phyloP scores from a whole-genome alignment of 345 rosid genomes.

The Salix arbutifolia region DNA sequence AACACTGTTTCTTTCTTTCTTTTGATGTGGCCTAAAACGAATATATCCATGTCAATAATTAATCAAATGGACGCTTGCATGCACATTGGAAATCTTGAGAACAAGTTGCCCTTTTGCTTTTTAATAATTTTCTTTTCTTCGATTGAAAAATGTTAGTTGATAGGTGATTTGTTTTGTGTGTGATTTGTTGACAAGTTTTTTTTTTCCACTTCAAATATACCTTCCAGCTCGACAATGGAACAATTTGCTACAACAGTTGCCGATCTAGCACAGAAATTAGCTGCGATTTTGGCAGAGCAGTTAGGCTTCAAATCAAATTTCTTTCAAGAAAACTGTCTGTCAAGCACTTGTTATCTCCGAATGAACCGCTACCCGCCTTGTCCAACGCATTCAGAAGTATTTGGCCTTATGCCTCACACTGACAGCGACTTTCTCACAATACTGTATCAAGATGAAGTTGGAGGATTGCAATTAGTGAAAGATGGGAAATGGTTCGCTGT shows the following conservation, averaged over 20 bases:
- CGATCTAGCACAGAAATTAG: constrained; percentile 52
- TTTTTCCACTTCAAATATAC: not conserved
- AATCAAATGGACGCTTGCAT: not conserved
- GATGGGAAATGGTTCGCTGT: constrained; percentile 81
- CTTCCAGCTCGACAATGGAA: constrained; percentile 58
- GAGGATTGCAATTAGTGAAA: constrained; percentile 80
- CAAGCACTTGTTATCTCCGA: constrained; percentile 74
- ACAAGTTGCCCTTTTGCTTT: not conserved
- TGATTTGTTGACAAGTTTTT: not conserved
- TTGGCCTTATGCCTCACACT: constrained; percentile 88
- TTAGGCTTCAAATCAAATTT: constrained; percentile 46
- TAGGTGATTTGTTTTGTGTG: not conserved
- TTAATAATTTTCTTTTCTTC: not conserved
- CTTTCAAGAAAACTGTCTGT: constrained; percentile 61
- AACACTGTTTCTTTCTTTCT: not conserved
- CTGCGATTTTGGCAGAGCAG: constrained; percentile 64
- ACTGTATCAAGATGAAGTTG: constrained; percentile 80
- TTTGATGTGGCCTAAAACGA: not conserved
- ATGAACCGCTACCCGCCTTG: constrained; percentile 90
- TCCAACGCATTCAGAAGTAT: constrained; percentile 42
- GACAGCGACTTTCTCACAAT: constrained; percentile 96
- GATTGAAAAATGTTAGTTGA: not conserved
- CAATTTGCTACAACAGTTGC: constrained; percentile 59
- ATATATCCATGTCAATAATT: not conserved
- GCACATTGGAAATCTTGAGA: not conserved